Conservation (phyloP, 768 basidiomycete genomes). For the Russula lepida region DNA sequence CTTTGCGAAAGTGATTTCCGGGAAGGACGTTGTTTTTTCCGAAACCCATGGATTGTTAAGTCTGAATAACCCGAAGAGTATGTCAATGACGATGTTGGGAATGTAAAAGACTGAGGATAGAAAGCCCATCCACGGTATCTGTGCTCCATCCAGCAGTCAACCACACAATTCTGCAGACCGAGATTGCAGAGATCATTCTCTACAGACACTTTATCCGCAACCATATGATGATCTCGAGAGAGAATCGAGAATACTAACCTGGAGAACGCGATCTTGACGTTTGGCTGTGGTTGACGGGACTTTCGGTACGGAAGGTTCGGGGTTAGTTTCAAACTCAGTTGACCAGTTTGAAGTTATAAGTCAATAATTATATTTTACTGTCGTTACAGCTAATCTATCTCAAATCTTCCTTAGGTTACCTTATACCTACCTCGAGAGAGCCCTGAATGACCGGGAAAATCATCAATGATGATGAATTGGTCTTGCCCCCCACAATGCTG, state of each 20-base stretch:
- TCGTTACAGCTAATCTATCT: too few species aligned
- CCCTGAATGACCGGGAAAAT: too few species aligned
- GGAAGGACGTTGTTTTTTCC: conserved; percentile 85
- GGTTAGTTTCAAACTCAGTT: conserved; percentile 17
- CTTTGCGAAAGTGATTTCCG: conserved; percentile 95
- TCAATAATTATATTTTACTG: neutral
- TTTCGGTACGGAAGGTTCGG: neutral
- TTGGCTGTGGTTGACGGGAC: conserved; percentile 12
- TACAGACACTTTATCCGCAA: neutral
- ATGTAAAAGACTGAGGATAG: neutral
- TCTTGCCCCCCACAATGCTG: too few species aligned
- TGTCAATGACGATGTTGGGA: conserved; percentile 18
- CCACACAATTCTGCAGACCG: neutral
- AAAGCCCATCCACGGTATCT: conserved; percentile 4
- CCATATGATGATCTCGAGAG: neutral
- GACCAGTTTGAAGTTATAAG: neutral
- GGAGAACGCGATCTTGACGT: conserved; percentile 29
- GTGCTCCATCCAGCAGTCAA: conserved; percentile 20
- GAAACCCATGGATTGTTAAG: conserved; percentile 58
- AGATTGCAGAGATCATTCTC: neutral
- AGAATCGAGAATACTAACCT: conserved; percentile 28
- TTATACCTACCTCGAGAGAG: too few species aligned
- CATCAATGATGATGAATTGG: too few species aligned
- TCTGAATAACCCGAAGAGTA: conserved; percentile 29
- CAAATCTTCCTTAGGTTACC: too few species aligned